Base-by-base conservation (phyloP, 208 protist genomes). In the Leishmania arabica region DNA sequence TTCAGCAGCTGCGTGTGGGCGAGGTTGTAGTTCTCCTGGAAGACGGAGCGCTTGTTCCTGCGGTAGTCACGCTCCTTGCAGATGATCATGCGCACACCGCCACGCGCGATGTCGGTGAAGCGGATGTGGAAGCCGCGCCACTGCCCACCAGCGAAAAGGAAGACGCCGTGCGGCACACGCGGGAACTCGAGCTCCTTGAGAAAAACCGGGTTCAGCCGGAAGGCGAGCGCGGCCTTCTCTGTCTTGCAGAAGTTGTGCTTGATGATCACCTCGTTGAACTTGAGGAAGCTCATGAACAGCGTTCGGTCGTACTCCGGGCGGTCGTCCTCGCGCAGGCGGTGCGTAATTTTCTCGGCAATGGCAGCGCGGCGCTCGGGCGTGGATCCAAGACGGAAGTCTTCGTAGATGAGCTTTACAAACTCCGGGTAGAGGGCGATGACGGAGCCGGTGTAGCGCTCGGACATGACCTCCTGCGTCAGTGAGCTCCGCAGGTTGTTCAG, bases 1-100 rank as follows among this genome's bases (percentile, higher is more conserved):
- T 99, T 99, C 42, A 95, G 89, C 79, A 98, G 89, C 90, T 99
- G 98, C 19, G 98, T 99, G 78, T 89, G 84, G 65, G 98, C 98
- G 37, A 99, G 96, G 89, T 99, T 98, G 95, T 99, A 99, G 89
- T 98, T 99, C 83, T 99, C 98, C 86, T 98, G 96, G 83, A 99
- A 99, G 54, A 99, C 89, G 45, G 89, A 89, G 71, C 86, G 84
- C 66, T 96, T 94, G 87, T 99, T 99, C 74, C 91, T 91, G 79
- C 86, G 83, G 91, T 98, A 99, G 58, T 83, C 87, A 77, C 89
- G 90, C 31, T 86, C 81, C 88, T 98, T 97, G 11, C 97, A 99
- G 66, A 97, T 91, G 82, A 99, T 98, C 84, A 99, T 98, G 77
- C 98, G 93, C 49, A 99, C 96, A 64, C 98, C 98, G 84, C 98